Evolutionary conservation across 805 yeast genomes (phyloP), one percentile per base, ranked within the genome.

Genomic region (Tetrapisispora arboricola): DNA sequence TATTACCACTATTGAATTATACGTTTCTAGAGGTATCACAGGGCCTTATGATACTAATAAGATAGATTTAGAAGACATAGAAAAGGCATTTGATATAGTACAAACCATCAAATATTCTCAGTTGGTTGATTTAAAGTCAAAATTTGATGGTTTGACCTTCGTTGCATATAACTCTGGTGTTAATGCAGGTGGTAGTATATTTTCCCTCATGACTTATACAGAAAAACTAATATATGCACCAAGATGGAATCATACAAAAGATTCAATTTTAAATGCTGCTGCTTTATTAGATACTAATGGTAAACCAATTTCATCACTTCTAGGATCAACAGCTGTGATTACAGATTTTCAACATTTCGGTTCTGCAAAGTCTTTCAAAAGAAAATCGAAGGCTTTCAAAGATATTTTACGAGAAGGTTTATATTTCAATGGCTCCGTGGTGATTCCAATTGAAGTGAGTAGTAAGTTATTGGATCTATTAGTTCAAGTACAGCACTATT

Each of bases 161-260:
- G 79, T 94, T 0, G 94, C 96, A 0, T 78, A 79, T 50, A 87
- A 84, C 58, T 80, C 96, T 0, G 99, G 99, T 3, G 95, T 85
- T 55, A 71, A 94, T 0, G 69, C 92, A 22, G 99, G 99, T 46
- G 97, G 98, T 12, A 77, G 94, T 0, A 76, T 88, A 35, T 88
- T 96, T 96, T 66, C 80, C 28, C 59, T 90, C 10, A 71, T 73
- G 34, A 78, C 79, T 42, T 78, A 81, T 45, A 73, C 79, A 15
- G 96, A 90, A 49, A 80, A 80, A 47, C 65, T 88, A n/a, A 67
- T 90, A 2, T 85, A 86, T 59, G 94, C 95, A 0, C 87, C 92
- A 2, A 77, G 83, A 34, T 92, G 97, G 97, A 90, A 88, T 58
- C 97, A 92, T 57, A 80, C 96, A 1, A 78, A 78, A 48, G 97